Conservation (phyloP, 441 rosid species). For the Gossypium schwendimanii region DNA sequence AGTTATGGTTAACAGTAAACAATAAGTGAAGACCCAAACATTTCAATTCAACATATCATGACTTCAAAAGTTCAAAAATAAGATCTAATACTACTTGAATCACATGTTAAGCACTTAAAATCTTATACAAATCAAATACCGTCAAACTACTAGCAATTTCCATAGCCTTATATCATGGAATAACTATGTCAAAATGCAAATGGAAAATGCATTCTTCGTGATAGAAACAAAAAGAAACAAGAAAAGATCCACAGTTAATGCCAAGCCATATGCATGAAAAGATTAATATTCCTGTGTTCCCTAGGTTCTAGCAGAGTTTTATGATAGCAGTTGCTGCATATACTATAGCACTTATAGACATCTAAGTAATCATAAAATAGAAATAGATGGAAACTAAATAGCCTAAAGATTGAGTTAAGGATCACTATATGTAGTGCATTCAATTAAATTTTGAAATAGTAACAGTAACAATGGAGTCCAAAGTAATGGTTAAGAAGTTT, state of each 20-base stretch:
- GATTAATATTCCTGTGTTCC: background rate
- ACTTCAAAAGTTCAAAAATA: background rate
- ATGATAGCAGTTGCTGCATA: background rate
- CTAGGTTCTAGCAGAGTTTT: background rate
- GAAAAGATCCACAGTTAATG: background rate
- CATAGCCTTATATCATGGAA: background rate
- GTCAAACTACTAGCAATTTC: background rate
- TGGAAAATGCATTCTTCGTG: background rate
- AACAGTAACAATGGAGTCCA: background rate
- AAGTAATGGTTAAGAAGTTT: background rate
- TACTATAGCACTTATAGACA: background rate
- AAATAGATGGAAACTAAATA: background rate
- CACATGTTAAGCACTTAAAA: background rate
- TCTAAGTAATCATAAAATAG: background rate
- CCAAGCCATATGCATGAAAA: background rate
- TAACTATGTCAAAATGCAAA: background rate
- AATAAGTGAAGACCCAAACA: background rate
- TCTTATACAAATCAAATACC: background rate
- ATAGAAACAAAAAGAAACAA: background rate
- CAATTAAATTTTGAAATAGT: background rate
- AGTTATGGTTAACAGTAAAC: slow-evolving; percentile 20
- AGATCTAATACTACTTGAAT: background rate
- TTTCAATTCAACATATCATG: background rate
- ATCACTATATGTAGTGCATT: background rate
- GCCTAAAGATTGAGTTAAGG: background rate